phyloP scores from a whole-genome alignment of 2,329 filamentous ascomycete species.

The Pseudogymnoascus verrucosus region DNA sequence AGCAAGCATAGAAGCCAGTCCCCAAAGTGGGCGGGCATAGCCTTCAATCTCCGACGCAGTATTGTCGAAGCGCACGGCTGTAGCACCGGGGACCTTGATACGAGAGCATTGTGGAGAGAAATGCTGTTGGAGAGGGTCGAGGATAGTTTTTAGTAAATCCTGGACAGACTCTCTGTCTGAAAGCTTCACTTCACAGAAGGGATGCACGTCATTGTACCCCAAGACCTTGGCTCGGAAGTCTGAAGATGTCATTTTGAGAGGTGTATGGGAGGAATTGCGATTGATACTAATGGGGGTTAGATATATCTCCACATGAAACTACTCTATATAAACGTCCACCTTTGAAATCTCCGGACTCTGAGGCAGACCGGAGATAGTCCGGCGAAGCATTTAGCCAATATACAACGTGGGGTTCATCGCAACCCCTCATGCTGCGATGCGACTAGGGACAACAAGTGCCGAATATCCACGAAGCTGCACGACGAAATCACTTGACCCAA shows the following conservation, averaged over 20 bases:
- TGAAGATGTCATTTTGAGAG: not conserved
- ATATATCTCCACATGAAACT: conserved; percentile 2
- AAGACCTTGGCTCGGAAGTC: conserved; percentile 27
- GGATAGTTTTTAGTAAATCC: conserved; percentile 51
- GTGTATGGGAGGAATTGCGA: not conserved
- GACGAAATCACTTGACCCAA: not conserved
- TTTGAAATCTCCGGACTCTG: not conserved
- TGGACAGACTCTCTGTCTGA: conserved; percentile 49
- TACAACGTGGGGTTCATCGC: not conserved
- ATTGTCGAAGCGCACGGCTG: conserved; percentile 70
- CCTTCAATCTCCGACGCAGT: conserved; percentile 71
- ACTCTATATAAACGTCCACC: not conserved
- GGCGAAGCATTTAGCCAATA: conserved; percentile 2
- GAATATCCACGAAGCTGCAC: not conserved
- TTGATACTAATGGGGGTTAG: not conserved
- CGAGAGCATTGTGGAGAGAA: conserved; percentile 60
- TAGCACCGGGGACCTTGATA: conserved; percentile 59
- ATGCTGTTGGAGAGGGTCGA: conserved; percentile 64
- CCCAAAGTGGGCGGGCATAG: conserved; percentile 69
- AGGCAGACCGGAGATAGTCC: not conserved
- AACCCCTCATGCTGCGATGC: not conserved
- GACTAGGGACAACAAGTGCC: not conserved
- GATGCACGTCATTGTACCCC: conserved; percentile 46
- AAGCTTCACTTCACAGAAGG: conserved; percentile 46
- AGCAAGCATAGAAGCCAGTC: conserved; percentile 60